Conservation (phyloP, 2,329 filamentous ascomycete species). For the Emergomyces africanus region DNA sequence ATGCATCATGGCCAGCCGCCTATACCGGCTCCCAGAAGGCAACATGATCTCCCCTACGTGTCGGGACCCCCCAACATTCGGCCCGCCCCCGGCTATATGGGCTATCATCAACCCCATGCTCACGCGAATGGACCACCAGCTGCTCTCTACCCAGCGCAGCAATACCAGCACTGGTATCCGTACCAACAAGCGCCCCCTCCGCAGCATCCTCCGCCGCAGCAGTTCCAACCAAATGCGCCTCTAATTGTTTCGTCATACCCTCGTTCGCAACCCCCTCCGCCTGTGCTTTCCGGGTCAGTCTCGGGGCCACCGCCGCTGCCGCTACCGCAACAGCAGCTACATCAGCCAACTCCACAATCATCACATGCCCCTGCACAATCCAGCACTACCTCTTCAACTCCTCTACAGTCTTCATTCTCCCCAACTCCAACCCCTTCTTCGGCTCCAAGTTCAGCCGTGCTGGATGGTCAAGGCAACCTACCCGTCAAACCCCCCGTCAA, state of each 20-base stretch:
- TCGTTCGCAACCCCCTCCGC: slow-evolving; percentile 29
- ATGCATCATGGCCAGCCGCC: slow-evolving; percentile 38
- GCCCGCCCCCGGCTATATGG: slow-evolving; percentile 48
- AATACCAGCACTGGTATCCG: slow-evolving; percentile 34
- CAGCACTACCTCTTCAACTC: slow-evolving; percentile 22
- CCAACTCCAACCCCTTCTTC: slow-evolving; percentile 24
- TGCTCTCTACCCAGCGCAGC: slow-evolving; percentile 31
- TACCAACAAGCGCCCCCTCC: slow-evolving; percentile 28
- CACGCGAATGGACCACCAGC: slow-evolving; percentile 34
- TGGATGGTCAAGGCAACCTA: slow-evolving; percentile 19
- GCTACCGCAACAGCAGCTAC: slow-evolving; percentile 8
- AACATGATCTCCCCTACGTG: slow-evolving; percentile 34
- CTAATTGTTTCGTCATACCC: slow-evolving; percentile 34
- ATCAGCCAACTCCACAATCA: slow-evolving; percentile 15
- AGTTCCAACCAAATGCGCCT: slow-evolving; percentile 29
- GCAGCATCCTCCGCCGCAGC: slow-evolving; percentile 29
- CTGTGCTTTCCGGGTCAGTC: slow-evolving; percentile 17
- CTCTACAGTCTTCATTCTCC: slow-evolving; percentile 18
- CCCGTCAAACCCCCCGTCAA: slow-evolving; percentile 15
- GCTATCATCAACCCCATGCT: slow-evolving; percentile 43
- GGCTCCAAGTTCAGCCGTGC: slow-evolving; percentile 15
- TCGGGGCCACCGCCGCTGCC: slow-evolving; percentile 15
- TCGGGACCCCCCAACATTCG: slow-evolving; percentile 38
- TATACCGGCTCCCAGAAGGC: slow-evolving; percentile 36
- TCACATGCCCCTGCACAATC: slow-evolving; percentile 22